Conservation (phyloP, 306 rosid genomes). For the Begonia peltatifolia region DNA sequence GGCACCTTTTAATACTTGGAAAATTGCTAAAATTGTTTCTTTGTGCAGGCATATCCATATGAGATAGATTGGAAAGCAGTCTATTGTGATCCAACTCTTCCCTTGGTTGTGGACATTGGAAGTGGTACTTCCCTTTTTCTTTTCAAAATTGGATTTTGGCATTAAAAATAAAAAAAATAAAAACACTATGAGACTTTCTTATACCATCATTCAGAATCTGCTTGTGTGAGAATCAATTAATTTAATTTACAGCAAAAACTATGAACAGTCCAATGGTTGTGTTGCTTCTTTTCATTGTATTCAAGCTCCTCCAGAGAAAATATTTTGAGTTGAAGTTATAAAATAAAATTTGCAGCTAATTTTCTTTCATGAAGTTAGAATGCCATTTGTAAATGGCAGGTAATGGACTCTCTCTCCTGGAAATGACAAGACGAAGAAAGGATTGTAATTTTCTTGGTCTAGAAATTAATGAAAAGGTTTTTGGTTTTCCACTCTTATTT, state of each 20-base stretch:
- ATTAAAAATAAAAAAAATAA: not conserved
- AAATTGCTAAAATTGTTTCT: slow-evolving; percentile 15
- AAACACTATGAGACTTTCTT: not conserved
- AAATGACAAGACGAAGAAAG: slow-evolving; percentile 65
- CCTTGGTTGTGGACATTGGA: slow-evolving; percentile 87
- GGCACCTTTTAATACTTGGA: not conserved
- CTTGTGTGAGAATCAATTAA: too few species aligned
- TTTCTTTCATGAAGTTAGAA: slow-evolving; percentile 8
- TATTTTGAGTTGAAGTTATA: not conserved
- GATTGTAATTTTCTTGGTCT: slow-evolving; percentile 79
- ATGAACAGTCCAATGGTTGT: too few species aligned
- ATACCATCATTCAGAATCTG: not conserved
- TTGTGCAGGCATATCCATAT: slow-evolving; percentile 77
- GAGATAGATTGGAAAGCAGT: slow-evolving; percentile 51
- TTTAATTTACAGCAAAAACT: too few species aligned
- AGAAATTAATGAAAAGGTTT: slow-evolving; percentile 87
- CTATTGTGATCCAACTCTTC: slow-evolving; percentile 41
- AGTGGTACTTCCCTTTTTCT: slow-evolving; percentile 41
- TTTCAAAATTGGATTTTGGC: not conserved
- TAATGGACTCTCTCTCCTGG: slow-evolving; percentile 67
- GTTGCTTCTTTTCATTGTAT: too few species aligned
- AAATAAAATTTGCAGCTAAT: slow-evolving; percentile 2
- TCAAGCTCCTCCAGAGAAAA: not conserved
- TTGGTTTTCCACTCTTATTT: not conserved
- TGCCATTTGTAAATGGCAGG: slow-evolving; percentile 34